A percentile compares a stretch with the other conserved stretches of the same genome.
Conservation (phyloP, 441 rosid species). For the Syzygium malaccense region DNA sequence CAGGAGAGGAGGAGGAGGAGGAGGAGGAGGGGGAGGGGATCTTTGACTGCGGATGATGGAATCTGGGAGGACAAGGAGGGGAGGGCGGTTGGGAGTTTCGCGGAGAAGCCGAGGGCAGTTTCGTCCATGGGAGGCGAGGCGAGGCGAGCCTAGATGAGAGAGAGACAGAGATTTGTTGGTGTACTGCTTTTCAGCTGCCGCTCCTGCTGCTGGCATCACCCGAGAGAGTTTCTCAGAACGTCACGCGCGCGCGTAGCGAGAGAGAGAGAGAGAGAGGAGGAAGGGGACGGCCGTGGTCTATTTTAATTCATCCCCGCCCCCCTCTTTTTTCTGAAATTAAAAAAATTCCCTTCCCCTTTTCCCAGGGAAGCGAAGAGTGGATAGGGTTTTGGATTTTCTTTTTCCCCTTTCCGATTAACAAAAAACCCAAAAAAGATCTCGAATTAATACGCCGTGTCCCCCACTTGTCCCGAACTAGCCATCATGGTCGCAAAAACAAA, state of each 20-base stretch:
- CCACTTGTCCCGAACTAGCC: background rate
- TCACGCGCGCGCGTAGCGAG: background rate
- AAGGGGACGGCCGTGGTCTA: background rate
- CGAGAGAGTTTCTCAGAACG: background rate
- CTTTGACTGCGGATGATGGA: constrained; percentile 42
- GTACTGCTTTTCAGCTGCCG: background rate
- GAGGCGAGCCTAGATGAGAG: background rate
- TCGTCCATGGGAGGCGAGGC: background rate
- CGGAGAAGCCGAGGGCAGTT: constrained; percentile 14
- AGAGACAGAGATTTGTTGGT: background rate
- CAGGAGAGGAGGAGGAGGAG: background rate
- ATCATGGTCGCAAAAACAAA: background rate
- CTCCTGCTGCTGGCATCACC: background rate
- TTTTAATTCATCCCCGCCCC: background rate
- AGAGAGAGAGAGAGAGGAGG: fast-evolving
- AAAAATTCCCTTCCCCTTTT: background rate
- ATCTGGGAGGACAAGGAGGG: constrained; percentile 12
- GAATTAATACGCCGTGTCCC: background rate
- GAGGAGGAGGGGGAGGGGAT: constrained; percentile 13
- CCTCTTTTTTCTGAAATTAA: background rate
- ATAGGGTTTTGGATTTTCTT: background rate
- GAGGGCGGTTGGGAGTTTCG: background rate
- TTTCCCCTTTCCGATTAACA: background rate
- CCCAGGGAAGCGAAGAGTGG: background rate
- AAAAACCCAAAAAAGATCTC: background rate